Evolutionary conservation across 225 moss, liverwort and hornwort species (phyloP).

Genomic region (Bryoerythrophyllum caledonicum): DNA sequence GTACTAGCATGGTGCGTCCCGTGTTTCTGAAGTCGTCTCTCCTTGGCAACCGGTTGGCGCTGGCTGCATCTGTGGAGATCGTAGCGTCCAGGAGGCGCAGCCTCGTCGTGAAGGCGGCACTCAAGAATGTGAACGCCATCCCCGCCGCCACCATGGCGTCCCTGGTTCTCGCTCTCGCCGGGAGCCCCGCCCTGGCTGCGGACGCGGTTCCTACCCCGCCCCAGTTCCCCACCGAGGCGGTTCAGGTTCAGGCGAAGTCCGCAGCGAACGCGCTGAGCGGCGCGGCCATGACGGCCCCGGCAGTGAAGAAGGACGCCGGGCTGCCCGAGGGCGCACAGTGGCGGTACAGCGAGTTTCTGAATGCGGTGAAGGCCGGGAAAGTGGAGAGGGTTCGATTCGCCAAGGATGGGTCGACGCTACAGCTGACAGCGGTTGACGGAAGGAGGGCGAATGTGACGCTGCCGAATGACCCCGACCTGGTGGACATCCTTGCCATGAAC

Average conservation of each 20-base stretch:
- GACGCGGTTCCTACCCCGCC: conserved; percentile 21
- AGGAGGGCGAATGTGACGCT: conserved; percentile 32
- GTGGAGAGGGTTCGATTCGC: conserved; percentile 41
- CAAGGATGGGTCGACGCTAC: conserved; percentile 29
- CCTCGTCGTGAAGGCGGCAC: conserved; percentile 11
- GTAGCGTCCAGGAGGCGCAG: neutral
- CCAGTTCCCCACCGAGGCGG: conserved; percentile 23
- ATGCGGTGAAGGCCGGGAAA: conserved; percentile 38
- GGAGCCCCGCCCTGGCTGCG: conserved; percentile 26
- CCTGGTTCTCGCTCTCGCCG: conserved; percentile 28
- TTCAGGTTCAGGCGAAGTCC: conserved; percentile 26
- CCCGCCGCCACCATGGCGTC: conserved; percentile 37
- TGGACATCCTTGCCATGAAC: conserved; percentile 39
- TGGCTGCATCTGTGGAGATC: conserved; percentile 30
- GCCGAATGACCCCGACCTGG: conserved; percentile 35
- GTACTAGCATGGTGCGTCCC: neutral
- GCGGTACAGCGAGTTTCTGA: conserved; percentile 43
- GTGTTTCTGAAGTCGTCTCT: conserved; percentile 28
- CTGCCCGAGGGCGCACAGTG: conserved; percentile 37
- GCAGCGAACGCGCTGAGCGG: conserved; percentile 9
- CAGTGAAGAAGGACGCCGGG: conserved; percentile 38
- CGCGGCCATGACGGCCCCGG: conserved; percentile 28
- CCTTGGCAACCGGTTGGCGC: conserved; percentile 26
- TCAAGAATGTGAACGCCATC: conserved; percentile 25
- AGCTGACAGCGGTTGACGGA: conserved; percentile 33